Evolutionary conservation across 1,284 basidiomycete species (phyloP).

Genomic region (Leccinum huronense): DNA sequence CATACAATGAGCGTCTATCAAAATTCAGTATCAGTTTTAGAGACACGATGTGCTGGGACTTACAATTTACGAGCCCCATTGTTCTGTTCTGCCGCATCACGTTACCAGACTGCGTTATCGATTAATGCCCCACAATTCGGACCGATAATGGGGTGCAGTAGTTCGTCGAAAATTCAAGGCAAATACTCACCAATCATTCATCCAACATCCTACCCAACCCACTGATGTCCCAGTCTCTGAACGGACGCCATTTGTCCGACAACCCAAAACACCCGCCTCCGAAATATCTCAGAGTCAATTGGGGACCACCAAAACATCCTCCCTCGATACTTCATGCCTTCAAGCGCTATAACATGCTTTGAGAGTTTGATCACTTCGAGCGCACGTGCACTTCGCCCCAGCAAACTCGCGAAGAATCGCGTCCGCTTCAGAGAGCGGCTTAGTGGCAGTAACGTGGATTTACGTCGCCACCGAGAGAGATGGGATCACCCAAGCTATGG

Average conservation of each 20-base stretch:
- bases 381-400: neutral
- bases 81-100: too few species aligned
- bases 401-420: neutral
- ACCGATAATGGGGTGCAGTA: too few species aligned
- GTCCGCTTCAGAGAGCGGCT: neutral
- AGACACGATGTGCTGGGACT: neutral
- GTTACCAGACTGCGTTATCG: too few species aligned
- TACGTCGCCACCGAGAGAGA: neutral
- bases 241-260: neutral
- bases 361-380: neutral
- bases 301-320: neutral
- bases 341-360: neutral
- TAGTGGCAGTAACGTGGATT: neutral
- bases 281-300: neutral
- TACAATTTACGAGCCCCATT: too few species aligned
- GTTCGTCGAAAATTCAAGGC: too few species aligned
- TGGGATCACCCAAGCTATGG: neutral
- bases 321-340: neutral
- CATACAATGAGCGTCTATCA: neutral
- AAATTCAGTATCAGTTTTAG: neutral
- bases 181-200: too few species aligned
- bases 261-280: neutral
- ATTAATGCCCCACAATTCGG: too few species aligned
- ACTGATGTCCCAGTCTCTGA: conserved; percentile 1
- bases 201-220: conserved; percentile 12